phyloP scores from a whole-genome alignment of 2,329 filamentous ascomycete species.

The Xenoacremonium recifei region DNA sequence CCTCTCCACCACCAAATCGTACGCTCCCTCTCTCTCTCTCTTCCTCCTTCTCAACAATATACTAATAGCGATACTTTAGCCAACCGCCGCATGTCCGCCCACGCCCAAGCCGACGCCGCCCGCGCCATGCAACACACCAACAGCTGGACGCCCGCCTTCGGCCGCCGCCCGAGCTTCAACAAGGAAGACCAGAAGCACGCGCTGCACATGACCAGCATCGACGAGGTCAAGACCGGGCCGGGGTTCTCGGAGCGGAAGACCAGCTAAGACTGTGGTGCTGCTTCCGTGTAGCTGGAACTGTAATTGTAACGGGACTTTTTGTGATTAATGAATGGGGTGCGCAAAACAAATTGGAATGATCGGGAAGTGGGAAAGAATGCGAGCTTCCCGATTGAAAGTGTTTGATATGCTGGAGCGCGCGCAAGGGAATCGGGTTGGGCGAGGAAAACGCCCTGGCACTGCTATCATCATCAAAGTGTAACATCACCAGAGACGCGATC shows the following conservation, averaged over 20 bases:
- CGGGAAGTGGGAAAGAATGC: too few species aligned
- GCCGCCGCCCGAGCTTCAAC: conserved; percentile 51
- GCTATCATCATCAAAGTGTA: too few species aligned
- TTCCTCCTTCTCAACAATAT: conserved; percentile 1
- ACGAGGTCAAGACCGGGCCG: conserved; percentile 32
- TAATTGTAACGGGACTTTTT: too few species aligned
- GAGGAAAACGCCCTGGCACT: too few species aligned
- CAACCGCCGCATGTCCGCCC: conserved; percentile 12
- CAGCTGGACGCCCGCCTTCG: conserved; percentile 46
- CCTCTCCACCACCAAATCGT: conserved; percentile 3
- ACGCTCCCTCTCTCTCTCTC: conserved; percentile 12
- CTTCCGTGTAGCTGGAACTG: too few species aligned
- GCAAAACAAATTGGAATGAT: too few species aligned
- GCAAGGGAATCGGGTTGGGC: too few species aligned
- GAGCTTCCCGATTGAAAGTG: too few species aligned
- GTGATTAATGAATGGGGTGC: too few species aligned
- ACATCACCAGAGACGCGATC: too few species aligned
- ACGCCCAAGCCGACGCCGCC: conserved; percentile 26
- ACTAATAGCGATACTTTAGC: not conserved
- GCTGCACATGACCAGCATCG: conserved; percentile 46
- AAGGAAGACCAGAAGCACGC: conserved; percentile 53
- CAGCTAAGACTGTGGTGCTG: too few species aligned
- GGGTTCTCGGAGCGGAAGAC: conserved; percentile 46
- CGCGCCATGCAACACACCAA: conserved; percentile 33
- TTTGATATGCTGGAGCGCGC: too few species aligned